Evolutionary conservation across 2,329 filamentous ascomycete genomes (phyloP), one percentile per base, ranked within the genome.

Genomic region (Sclerotinia sclerotiorum): DNA sequence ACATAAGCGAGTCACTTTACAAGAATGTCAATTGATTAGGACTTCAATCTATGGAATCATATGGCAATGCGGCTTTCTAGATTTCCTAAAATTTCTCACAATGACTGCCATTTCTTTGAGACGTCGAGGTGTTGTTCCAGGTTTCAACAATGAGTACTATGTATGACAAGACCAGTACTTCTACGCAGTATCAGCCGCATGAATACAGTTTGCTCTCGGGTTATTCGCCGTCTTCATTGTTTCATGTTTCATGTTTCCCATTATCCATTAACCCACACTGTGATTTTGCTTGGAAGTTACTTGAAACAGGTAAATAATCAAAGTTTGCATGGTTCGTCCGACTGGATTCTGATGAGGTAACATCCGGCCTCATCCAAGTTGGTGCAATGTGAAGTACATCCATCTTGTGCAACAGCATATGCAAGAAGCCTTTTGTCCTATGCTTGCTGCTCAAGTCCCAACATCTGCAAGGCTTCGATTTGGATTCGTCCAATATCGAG

Each of bases 381-480:
- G 48, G 46, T 39, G 21, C 44, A 49, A 24, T 35, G 17, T 24
- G 29, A 15, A 51, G 48, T 13, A 42, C 21, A 29, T 32, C 6
- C 21, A 29, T 32, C 11, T 42, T 39, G 56, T 60, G 11, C 24
- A 27, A 15, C 39, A 49, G n/a, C 35, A 55, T 55, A 62, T 62
- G 60, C 46, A 51, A 42, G 29, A 51, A 62, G 60, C 29, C 60
- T 51, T 39, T 51, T 51, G 15, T 27, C 48, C 21, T 42, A 42
- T 63, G 21, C 27, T 51, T 63, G 32, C n/a, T 51, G 32, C n/a
- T 63, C 46, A 32, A 63, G 32, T 63, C 60, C 46, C 44, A 49
- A 62, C 27, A 19, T 49, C 58, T 62, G 44, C 44, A 62, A 24
- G 21, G 29, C 44, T 49, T 35, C 24, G 35, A 49, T 17, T 48